Base-by-base conservation (phyloP, 352 stramenopile genomes). In the Phytophthora colocasiae region DNA sequence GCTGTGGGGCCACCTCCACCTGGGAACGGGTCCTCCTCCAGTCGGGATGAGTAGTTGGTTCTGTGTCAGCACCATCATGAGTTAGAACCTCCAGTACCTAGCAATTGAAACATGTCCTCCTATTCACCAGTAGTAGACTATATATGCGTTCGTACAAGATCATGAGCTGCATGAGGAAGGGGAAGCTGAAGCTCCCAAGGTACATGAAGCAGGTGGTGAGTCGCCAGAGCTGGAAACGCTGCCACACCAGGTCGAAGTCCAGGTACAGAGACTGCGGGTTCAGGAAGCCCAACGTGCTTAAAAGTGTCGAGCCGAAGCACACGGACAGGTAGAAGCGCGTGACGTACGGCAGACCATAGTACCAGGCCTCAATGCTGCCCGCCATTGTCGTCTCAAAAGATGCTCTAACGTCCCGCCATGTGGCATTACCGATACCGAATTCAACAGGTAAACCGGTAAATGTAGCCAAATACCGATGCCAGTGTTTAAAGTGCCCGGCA, bases 131-230 rank as follows among this genome's bases (percentile, higher is more conserved):
- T 11, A 34, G 29, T 34, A 34, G 29, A 34, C 29, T 11, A 9
- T 34, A 34, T 34, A 34, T 34, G 29, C 29, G 10, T 34, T 74
- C 82, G 55, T 71, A 96, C 89, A 97, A 64, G 58, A 97, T 91
- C 80, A 96, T 95, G 56, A 97, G 83, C 58, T 95, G 84, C 81
- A 97, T 95, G 71, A 97, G 85, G 67, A 97, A 96, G 34, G 85
- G 79, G 60, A 97, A 96, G 65, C 84, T 88, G 52, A 96, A 96
- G 66, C 82, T 83, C 32, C 90, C 90, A 24, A 97, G 83, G 73
- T 79, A 97, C 71, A 96, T 92, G 72, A 96, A 97, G 74, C 81
- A 86, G 51, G 90, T 96, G 60, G 88, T 80, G 65, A 97, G 74
- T 26, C 90, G 87, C 90, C 90, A 97, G 58, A 97, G 74, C 69